Conservation (phyloP, 192 early-diverging fungal genomes). For the Coemansia sp. region DNA sequence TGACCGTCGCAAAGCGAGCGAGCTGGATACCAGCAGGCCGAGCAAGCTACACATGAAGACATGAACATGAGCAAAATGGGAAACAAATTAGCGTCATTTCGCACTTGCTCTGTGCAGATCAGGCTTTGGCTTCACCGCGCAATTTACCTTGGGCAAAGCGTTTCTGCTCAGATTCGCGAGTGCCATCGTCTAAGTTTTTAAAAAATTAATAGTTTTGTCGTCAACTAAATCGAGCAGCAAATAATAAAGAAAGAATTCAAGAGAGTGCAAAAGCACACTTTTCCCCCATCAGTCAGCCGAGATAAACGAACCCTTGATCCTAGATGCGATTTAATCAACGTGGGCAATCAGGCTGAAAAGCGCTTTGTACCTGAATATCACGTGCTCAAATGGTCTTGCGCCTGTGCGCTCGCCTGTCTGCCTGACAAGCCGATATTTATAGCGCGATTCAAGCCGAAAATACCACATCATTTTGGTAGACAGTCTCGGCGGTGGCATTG, state of each 20-base stretch:
- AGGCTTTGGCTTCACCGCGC: neutral
- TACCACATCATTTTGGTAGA: no score
- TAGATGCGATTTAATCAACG: neutral
- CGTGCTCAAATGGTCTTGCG: neutral
- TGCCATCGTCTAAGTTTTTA: constrained; percentile 40
- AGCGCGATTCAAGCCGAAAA: neutral
- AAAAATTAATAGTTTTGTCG: neutral
- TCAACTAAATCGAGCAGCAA: neutral
- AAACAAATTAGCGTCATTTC: neutral
- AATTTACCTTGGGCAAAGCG: constrained; percentile 57
- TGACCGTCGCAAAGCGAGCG: constrained; percentile 54
- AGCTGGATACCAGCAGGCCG: constrained; percentile 48
- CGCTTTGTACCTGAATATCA: neutral
- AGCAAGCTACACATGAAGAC: constrained; percentile 32
- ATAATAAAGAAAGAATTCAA: neutral
- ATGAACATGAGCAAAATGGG: neutral
- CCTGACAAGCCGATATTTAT: neutral
- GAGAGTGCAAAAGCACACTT: neutral
- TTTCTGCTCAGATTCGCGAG: constrained; percentile 47
- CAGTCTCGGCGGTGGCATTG: neutral
- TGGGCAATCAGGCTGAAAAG: neutral
- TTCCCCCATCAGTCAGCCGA: neutral
- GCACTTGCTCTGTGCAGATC: neutral
- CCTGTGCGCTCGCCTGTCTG: neutral
- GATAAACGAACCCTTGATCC: neutral